A percentile compares a stretch with the other conserved stretches of the same genome.
Conservation (phyloP, 441 rosid genomes). For the Croton laevigatus region DNA sequence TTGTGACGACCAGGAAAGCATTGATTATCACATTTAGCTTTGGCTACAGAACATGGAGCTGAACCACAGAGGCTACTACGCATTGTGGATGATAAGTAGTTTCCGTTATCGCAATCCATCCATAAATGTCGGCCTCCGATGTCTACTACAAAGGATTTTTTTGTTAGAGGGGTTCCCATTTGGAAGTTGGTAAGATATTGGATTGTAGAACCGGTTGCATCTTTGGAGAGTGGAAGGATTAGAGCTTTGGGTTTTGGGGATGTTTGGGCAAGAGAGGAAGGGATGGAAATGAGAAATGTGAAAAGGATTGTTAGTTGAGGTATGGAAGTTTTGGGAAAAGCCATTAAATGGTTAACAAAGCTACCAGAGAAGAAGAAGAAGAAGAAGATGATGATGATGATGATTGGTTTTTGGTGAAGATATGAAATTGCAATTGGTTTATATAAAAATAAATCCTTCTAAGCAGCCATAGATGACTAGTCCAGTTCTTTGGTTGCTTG, state of each 20-base stretch:
- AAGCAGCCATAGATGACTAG: background rate
- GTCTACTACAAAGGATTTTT: slow-evolving; percentile 6
- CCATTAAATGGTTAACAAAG: background rate
- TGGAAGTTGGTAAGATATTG: slow-evolving; percentile 13
- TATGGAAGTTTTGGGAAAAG: background rate
- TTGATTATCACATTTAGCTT: slow-evolving; percentile 17
- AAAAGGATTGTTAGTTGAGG: background rate
- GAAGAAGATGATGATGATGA: too few relatives aligned
- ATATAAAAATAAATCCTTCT: background rate
- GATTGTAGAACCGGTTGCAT: slow-evolving; percentile 12
- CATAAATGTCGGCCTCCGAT: slow-evolving; percentile 18
- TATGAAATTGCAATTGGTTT: background rate
- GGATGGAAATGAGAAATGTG: background rate
- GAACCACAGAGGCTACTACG: slow-evolving; percentile 17
- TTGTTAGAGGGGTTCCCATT: slow-evolving; percentile 18
- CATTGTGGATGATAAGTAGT: slow-evolving; percentile 11
- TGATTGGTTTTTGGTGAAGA: background rate
- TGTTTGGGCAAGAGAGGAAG: slow-evolving; percentile 1
- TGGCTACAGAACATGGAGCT: slow-evolving; percentile 18
- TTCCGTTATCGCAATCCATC: slow-evolving; percentile 19
- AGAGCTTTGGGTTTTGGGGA: slow-evolving; percentile 20
- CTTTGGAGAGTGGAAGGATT: slow-evolving; percentile 14
- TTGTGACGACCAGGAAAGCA: slow-evolving; percentile 17
- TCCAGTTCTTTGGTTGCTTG: too few relatives aligned
- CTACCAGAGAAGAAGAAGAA: too few relatives aligned